Base-by-base conservation (phyloP, 139 green algal species). In the Chlorella sorokiniana region DNA sequence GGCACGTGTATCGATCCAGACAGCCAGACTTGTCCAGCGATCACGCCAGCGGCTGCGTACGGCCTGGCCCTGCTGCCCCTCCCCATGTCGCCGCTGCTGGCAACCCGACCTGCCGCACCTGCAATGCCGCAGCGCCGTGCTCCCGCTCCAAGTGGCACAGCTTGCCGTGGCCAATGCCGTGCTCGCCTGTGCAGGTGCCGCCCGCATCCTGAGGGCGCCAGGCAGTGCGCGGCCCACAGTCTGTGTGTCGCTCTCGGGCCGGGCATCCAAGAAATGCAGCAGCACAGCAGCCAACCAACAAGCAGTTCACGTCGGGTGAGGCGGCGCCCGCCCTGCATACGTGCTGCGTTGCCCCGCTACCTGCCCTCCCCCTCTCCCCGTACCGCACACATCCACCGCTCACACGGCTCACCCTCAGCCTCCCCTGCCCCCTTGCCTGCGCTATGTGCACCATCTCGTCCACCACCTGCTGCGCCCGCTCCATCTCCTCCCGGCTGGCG, bases 91-190 rank as follows among this genome's bases (percentile, higher is more conserved):
- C n/a, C n/a, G n/a, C n/a, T n/a, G n/a, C n/a, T n/a, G 8, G 61
- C 61, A 22, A 31, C 61, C 18, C 1, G n/a, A 40, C n/a, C 29
- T 40, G 20, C 35, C 54, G 0, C 41, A 85, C 67, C 45, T 89
- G 68, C 56, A 93, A 69, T 10, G 88, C 69, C 18, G 45, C 56
- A 2, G 14, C n/a, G 20, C 90, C 90, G 61, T 91, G 88, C 86
- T 94, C 90, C 9, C 11, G 1, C 48, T 69, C 40, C n/a, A 93
- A 29, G 68, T 88, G 85, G 35, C 85, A 52, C 81, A 92, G 72
- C 87, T 92, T 92, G 71, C 89, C 91, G 54, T 89, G 82, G 5
- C 91, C 91, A 2, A 95, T 71, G 62, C 91, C 91, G 74, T 95
- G 91, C 82, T 94, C 88, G 0, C 89, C 89, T 22, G 86, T 93